A percentile compares a stretch with the other conserved stretches of the same genome.
Conservation (phyloP, 2,329 filamentous ascomycete species). For the Monascus ruber region DNA sequence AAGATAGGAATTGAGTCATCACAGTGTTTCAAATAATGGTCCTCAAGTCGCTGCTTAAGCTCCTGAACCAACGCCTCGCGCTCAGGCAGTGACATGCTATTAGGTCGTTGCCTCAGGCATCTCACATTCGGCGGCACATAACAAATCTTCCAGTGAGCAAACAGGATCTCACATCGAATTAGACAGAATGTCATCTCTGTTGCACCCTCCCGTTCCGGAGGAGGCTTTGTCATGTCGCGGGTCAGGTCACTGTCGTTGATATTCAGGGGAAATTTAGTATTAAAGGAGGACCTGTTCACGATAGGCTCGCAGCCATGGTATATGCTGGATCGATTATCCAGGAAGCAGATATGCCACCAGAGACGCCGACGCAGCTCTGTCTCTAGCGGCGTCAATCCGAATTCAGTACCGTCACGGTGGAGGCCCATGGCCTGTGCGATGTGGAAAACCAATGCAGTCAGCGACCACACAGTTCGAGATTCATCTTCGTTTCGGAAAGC, state of each 20-base stretch:
- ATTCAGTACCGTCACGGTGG: constrained; percentile 40
- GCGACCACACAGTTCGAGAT: constrained; percentile 32
- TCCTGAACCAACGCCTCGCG: constrained; percentile 40
- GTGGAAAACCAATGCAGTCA: constrained; percentile 31
- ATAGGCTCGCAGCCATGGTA: constrained; percentile 39
- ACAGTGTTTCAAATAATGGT: constrained; percentile 44
- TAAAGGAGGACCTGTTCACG: constrained; percentile 33
- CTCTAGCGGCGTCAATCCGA: constrained; percentile 38
- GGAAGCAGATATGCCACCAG: constrained; percentile 40
- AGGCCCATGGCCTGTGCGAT: constrained; percentile 37
- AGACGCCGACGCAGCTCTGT: constrained; percentile 42
- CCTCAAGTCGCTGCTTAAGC: constrained; percentile 42
- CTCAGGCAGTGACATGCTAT: constrained; percentile 13
- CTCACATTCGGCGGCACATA: constrained; percentile 13
- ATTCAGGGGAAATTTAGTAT: constrained; percentile 40
- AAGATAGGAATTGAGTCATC: constrained; percentile 46
- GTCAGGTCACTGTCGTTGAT: constrained; percentile 42
- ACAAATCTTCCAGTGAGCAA: constrained; percentile 30
- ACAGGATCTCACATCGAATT: constrained; percentile 44
- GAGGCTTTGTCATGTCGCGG: constrained; percentile 38
- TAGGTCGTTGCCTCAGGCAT: constrained; percentile 4
- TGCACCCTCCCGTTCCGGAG: constrained; percentile 38
- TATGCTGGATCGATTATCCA: constrained; percentile 40
- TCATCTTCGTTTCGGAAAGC: constrained; percentile 31
- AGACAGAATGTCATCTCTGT: constrained; percentile 44